These are phyloP conservation scores for Carallia brachiata DNA, from an alignment of 345 rosid species.

Conservation along the genomic window DNA sequence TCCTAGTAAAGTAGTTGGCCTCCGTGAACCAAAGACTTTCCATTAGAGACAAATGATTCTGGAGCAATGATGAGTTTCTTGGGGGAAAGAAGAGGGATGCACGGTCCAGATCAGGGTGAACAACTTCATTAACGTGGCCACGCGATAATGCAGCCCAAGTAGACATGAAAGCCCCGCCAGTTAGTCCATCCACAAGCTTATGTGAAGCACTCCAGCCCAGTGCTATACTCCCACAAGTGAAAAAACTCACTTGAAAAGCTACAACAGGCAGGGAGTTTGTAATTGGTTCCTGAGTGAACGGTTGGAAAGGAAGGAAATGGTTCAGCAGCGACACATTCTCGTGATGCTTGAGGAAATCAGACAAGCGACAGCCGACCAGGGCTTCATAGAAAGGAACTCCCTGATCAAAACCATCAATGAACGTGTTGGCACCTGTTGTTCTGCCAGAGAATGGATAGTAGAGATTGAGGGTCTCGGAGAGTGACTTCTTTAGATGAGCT, in stretches of 20 bases:
- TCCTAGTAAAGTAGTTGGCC: constrained; percentile 9
- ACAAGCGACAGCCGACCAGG: background rate
- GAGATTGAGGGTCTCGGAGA: constrained; percentile 15
- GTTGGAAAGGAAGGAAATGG: constrained; percentile 15
- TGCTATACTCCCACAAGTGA: constrained; percentile 20
- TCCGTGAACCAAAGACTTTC: constrained; percentile 24
- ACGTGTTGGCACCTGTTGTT: constrained; percentile 3
- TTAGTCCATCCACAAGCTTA: constrained; percentile 18
- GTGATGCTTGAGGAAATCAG: constrained; percentile 18
- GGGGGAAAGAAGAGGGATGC: constrained; percentile 17
- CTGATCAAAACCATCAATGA: constrained; percentile 15
- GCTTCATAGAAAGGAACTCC: constrained; percentile 22
- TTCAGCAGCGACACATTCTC: constrained; percentile 17
- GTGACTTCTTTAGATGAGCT: constrained; percentile 14
- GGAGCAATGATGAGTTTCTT: constrained; percentile 11
- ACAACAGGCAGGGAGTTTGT: background rate
- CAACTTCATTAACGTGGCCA: background rate
- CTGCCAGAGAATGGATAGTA: constrained; percentile 27
- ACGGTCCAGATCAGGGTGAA: constrained; percentile 1
- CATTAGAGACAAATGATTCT: constrained; percentile 13
- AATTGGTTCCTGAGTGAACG: constrained; percentile 9
- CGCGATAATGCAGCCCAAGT: constrained; percentile 16
- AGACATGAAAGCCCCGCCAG: background rate
- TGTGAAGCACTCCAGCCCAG: constrained; percentile 10
- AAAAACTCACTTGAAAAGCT: constrained; percentile 12